Base-by-base conservation (phyloP, 768 basidiomycete species). In the Cystofilobasidium macerans region DNA sequence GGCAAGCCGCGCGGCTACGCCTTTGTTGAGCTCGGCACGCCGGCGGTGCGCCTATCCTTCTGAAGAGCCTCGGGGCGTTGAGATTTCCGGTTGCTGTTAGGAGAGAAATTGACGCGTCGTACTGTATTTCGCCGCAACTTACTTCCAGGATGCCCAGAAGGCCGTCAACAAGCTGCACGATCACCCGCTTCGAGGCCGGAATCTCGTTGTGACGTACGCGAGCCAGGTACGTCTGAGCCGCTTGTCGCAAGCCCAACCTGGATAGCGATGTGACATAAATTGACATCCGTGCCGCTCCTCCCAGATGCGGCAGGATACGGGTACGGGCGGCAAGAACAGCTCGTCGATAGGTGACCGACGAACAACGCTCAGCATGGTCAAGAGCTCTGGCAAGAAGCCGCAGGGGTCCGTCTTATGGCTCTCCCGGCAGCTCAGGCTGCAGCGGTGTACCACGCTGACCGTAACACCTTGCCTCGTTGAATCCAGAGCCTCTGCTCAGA, bases 1-100 rank as follows among this genome's bases (percentile, higher is more conserved):
- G 95, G 95, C 22, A 95, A 89, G 75, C 93, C 95, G 0, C 81
- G 93, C 16, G 94, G 95, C 7, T 98, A 94, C 76, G 93, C 92
- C 0, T 99, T 98, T 71, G 77, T 99, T 38, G 89, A 97, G 77
- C 97, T 85, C 72, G 80, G 80, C 35, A 82, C 82, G 51, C 81
- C 85, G 77, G 83, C 85, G 77, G 94, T 98, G 77, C 80, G 88
- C 24, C 56, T 13, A 13, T 32, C 32, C 24, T 18, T 14, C 14
- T n/a, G n/a, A n/a, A n/a, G n/a, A n/a, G n/a, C n/a, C n/a, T n/a
- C n/a, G n/a, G n/a, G n/a, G n/a, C n/a, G n/a, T n/a, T n/a, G n/a
- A n/a, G n/a, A n/a, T n/a, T n/a, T n/a, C n/a, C n/a, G n/a, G n/a
- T n/a, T n/a, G n/a, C n/a, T n/a, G n/a, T 24, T n/a, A 26, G 24